These are phyloP conservation scores for Funneliformis mosseae DNA, from an alignment of 192 early-diverging fungal species.

Conservation along the genomic window DNA sequence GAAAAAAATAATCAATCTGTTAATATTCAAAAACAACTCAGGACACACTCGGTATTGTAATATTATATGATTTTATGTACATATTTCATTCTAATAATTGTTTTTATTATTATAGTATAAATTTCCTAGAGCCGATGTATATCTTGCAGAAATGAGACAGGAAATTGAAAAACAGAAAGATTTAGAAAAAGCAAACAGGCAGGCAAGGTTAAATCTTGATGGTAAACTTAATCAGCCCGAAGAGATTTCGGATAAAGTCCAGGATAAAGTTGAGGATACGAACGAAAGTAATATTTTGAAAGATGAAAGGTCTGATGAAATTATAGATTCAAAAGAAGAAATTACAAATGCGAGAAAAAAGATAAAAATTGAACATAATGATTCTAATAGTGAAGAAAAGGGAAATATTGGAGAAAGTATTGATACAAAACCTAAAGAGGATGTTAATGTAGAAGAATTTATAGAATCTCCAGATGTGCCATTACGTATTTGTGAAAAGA, in stretches of 20 bases:
- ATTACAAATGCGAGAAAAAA: background rate
- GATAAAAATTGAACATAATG: background rate
- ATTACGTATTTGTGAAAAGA: conserved; percentile 60
- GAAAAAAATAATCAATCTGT: conserved; percentile 32
- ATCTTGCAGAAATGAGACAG: conserved; percentile 39
- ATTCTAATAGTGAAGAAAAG: background rate
- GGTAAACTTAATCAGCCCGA: background rate
- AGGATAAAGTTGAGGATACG: background rate
- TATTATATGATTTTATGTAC: background rate
- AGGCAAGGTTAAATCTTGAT: background rate
- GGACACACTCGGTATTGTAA: conserved; percentile 16
- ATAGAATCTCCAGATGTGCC: conserved; percentile 42
- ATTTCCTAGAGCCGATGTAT: conserved; percentile 45
- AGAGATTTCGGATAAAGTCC: background rate
- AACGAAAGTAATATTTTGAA: background rate
- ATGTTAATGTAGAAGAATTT: conserved; percentile 33
- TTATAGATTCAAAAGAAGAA: background rate
- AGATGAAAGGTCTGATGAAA: background rate
- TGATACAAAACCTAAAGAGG: background rate
- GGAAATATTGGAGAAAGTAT: conserved; percentile 10
- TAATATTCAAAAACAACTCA: conserved; percentile 31
- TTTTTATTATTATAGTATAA: conserved; percentile 38
- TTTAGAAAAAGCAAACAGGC: conserved; percentile 31
- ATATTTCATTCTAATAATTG: conserved; percentile 5
- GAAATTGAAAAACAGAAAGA: conserved; percentile 9